Conservation (phyloP, 176 grass and related monocot genomes). For the Tuctoria greenei region DNA sequence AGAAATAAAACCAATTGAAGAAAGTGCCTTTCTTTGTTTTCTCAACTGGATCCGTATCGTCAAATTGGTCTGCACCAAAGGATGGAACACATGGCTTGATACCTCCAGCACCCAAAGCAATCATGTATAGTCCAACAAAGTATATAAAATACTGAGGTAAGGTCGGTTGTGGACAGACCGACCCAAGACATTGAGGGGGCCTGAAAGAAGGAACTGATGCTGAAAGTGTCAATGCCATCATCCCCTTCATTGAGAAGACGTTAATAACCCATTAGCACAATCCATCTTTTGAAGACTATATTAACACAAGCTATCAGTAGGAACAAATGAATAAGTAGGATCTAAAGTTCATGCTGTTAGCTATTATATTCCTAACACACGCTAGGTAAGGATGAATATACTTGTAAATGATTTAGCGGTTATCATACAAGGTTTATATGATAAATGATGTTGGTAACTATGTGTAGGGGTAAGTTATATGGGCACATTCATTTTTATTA, state of each 20-base stretch:
- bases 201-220: slow-evolving; percentile 52
- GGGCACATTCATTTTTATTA: background rate
- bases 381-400: slow-evolving; percentile 4
- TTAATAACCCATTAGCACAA: slow-evolving; percentile 24
- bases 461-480: background rate
- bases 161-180: slow-evolving; percentile 58
- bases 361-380: no score
- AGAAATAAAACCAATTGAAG: slow-evolving; percentile 88
- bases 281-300: background rate
- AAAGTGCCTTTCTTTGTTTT: slow-evolving; percentile 74
- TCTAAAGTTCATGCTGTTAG: no score
- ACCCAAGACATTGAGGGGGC: slow-evolving; percentile 51
- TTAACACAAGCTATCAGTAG: slow-evolving; percentile 25
- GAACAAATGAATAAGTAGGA: background rate
- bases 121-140: slow-evolving; percentile 72
- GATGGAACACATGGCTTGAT: slow-evolving; percentile 86
- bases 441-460: slow-evolving; percentile 8
- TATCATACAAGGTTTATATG: slow-evolving; percentile 6
- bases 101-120: slow-evolving; percentile 73
- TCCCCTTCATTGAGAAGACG: slow-evolving; percentile 52
- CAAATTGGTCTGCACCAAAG: slow-evolving; percentile 79
- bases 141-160: slow-evolving; percentile 59
- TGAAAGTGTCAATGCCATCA: slow-evolving; percentile 66
- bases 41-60: slow-evolving; percentile 68
- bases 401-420: slow-evolving; percentile 8